These are phyloP conservation scores for Dissoconium aciculare DNA, from an alignment of 2,329 filamentous ascomycete species.

Conservation along the genomic window DNA sequence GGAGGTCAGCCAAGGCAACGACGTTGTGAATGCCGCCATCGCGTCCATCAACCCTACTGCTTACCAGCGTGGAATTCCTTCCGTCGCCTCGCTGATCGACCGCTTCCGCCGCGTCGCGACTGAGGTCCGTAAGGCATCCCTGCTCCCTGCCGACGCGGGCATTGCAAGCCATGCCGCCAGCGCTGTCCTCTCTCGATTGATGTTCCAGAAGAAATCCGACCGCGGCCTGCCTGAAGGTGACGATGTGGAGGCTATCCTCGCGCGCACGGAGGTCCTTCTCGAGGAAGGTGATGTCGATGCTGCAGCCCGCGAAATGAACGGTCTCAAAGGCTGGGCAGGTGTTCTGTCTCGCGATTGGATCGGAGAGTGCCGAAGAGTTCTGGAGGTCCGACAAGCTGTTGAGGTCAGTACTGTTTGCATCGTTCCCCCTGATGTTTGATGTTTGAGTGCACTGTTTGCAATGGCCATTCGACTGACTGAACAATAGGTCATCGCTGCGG, in stretches of 20 bases:
- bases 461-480: conserved; percentile 11
- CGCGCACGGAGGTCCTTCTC: conserved; percentile 72
- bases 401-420: conserved; percentile 50
- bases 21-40: conserved; percentile 79
- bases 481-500: conserved; percentile 65
- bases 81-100: conserved; percentile 74
- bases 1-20: conserved; percentile 66
- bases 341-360: conserved; percentile 91
- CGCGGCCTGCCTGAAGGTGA: conserved; percentile 59
- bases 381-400: conserved; percentile 91
- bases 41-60: conserved; percentile 88
- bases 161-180: conserved; percentile 88
- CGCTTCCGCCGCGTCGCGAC: conserved; percentile 83
- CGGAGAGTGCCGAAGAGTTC: conserved; percentile 71
- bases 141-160: conserved; percentile 85
- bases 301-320: conserved; percentile 90
- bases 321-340: conserved; percentile 84
- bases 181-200: conserved; percentile 75
- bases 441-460: conserved; percentile 2
- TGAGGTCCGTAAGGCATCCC: conserved; percentile 86
- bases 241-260: conserved; percentile 87
- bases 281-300: conserved; percentile 88
- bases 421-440: background rate
- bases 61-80: conserved; percentile 83
- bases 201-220: conserved; percentile 68